These are phyloP conservation scores for Polymyxa betae DNA, from an alignment of 208 protist species.

Conservation along the genomic window DNA sequence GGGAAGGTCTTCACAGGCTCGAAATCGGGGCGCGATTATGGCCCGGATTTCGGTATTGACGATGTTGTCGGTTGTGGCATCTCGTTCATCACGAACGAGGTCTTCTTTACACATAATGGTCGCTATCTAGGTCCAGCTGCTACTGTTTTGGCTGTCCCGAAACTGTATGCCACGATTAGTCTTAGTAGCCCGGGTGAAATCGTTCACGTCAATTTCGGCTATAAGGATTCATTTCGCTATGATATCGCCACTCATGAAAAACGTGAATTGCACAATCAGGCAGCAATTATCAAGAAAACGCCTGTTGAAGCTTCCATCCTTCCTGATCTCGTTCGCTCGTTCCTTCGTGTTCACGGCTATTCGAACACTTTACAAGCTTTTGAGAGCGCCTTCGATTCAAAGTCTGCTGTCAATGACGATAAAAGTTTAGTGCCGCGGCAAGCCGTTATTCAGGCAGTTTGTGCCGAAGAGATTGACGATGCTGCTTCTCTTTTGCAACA, in stretches of 20 bases:
- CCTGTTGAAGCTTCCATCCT: background rate
- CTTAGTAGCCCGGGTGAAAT: constrained; percentile 2
- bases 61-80: constrained; percentile 50
- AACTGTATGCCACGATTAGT: background rate
- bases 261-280: background rate
- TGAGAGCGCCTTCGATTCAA: background rate
- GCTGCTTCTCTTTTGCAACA: background rate
- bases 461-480: background rate
- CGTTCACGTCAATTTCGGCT: constrained; percentile 2
- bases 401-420: background rate
- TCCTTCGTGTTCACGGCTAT: background rate
- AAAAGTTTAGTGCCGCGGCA: background rate
- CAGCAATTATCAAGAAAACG: background rate
- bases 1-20: background rate
- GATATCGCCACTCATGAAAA: background rate
- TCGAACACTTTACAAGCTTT: background rate
- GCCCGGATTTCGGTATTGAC: background rate
- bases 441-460: background rate
- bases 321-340: background rate
- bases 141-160: background rate
- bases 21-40: background rate
- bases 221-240: background rate
- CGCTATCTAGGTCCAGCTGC: background rate
- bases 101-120: constrained; percentile 43
- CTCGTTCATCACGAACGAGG: constrained; percentile 18